phyloP scores from a whole-genome alignment of 257 asterid species.

The Jasminum sambac region DNA sequence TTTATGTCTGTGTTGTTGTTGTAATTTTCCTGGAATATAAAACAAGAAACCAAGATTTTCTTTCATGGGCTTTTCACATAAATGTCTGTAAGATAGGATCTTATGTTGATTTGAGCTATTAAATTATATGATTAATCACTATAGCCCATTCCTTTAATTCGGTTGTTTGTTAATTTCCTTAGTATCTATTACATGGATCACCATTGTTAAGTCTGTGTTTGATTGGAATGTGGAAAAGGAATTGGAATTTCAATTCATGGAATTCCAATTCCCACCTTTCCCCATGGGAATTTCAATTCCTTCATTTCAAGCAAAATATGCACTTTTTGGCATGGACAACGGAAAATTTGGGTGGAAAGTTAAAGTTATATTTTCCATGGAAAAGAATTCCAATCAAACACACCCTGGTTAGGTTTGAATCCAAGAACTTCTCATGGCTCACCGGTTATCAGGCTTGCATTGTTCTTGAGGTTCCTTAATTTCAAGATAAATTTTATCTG shows the following conservation, averaged over 20 bases:
- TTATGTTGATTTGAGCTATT: background rate
- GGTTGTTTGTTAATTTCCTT: no score
- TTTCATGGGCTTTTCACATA: background rate
- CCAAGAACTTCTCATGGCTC: background rate
- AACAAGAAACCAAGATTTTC: background rate
- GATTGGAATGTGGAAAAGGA: no score
- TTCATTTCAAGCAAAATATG: no score
- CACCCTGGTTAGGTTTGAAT: no score
- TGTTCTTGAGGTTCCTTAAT: background rate
- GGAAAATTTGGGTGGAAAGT: no score
- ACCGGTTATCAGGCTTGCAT: background rate
- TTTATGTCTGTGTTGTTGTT: background rate
- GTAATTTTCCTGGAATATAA: background rate
- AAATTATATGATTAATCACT: background rate
- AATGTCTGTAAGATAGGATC: background rate
- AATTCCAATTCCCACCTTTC: no score
- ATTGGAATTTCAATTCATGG: no score
- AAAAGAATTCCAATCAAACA: no score
- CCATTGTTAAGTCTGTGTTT: no score
- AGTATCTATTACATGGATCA: background rate
- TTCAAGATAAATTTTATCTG: background rate
- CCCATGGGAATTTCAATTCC: no score
- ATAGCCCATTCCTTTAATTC: background rate
- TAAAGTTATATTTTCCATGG: no score
- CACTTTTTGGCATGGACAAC: no score